Conservation (phyloP, 148 eudicot species). For the Tetragonia tetragonoides region DNA sequence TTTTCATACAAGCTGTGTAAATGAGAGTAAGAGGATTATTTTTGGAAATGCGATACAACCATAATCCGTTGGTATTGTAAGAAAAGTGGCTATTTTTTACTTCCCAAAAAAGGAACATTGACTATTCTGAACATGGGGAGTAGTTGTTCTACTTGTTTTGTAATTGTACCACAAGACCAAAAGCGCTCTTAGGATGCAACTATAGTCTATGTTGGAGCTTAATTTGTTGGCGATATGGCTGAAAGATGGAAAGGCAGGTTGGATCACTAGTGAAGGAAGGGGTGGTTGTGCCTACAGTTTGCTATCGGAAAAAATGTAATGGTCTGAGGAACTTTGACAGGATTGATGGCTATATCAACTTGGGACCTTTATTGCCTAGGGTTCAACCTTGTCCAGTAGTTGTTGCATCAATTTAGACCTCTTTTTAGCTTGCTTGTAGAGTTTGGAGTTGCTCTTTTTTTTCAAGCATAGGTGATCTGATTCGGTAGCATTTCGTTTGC, state of each 20-base stretch:
- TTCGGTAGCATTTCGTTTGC: background rate
- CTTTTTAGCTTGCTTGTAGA: background rate
- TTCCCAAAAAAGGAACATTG: too few species aligned
- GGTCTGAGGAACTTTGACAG: background rate
- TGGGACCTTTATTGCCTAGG: background rate
- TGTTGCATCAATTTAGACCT: background rate
- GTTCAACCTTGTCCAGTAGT: background rate
- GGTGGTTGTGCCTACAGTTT: background rate
- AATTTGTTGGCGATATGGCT: background rate
- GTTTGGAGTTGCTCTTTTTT: background rate
- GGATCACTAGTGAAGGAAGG: background rate
- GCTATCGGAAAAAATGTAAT: background rate
- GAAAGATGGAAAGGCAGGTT: background rate
- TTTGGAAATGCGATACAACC: too few species aligned
- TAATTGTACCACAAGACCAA: too few species aligned
- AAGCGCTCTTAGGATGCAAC: background rate
- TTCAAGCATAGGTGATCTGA: background rate
- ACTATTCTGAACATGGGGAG: too few species aligned
- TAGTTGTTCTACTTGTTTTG: background rate
- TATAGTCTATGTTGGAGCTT: background rate
- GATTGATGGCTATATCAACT: background rate
- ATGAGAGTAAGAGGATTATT: too few species aligned
- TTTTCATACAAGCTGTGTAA: too few species aligned
- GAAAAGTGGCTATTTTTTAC: too few species aligned
- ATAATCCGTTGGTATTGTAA: too few species aligned